Conservation (phyloP, 768 basidiomycete species). For the Coprinopsis strossmayeri region DNA sequence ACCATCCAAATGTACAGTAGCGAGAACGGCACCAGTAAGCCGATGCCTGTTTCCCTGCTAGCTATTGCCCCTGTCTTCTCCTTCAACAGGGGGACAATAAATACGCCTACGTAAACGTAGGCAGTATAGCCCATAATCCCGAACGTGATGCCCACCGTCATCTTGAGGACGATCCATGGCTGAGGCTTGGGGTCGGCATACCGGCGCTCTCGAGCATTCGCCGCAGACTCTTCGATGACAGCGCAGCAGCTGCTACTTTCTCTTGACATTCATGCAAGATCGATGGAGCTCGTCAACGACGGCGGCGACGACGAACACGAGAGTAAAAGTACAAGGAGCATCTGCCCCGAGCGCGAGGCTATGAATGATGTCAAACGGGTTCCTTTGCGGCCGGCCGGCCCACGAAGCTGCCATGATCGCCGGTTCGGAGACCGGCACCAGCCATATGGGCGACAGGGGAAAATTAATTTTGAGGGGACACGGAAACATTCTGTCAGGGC, state of each 20-base stretch:
- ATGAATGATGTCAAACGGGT: background rate
- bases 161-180: conserved; percentile 71
- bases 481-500: too few relatives aligned
- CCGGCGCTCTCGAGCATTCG: conserved; percentile 32
- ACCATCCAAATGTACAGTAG: conserved; percentile 63
- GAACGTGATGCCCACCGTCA: conserved; percentile 51
- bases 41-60: conserved; percentile 51
- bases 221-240: conserved; percentile 43
- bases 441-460: background rate
- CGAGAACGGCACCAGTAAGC: conserved; percentile 55
- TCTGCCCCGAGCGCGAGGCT: background rate
- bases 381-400: too few relatives aligned
- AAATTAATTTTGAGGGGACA: too few relatives aligned
- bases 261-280: conserved; percentile 1
- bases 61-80: conserved; percentile 35
- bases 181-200: conserved; percentile 42
- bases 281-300: background rate
- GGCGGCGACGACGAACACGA: too few relatives aligned
- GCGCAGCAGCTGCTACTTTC: conserved; percentile 36
- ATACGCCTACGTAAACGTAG: conserved; percentile 74
- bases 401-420: background rate
- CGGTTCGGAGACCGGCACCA: background rate
- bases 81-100: conserved; percentile 68
- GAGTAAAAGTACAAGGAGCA: too few relatives aligned
- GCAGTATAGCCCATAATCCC: conserved; percentile 59